Base-by-base conservation (phyloP, 1,284 basidiomycete species). In the Peniophora sp. region DNA sequence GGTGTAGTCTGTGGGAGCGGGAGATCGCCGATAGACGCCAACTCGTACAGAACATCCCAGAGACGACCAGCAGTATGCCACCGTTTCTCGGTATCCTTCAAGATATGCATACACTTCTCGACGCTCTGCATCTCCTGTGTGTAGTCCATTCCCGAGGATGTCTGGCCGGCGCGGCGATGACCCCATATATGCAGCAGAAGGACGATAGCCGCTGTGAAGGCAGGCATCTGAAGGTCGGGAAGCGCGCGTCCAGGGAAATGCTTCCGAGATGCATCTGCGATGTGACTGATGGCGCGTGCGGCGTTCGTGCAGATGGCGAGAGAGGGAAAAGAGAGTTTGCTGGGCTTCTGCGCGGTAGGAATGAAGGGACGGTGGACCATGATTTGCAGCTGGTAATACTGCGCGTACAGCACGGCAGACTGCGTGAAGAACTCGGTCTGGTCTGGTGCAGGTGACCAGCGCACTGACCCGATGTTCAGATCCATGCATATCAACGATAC, bases 121-220 rank as follows among this genome's bases (percentile, higher is more conserved):
- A 91, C 83, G 58, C 90, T 86, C 45, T 70, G 70, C 72, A 88
- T 78, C 58, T 86, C 81, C 56, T 78, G 77, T 48, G 74, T 73
- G 0, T 78, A 70, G 53, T 86, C 80, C 1, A 67, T 69, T 5
- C 38, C 19, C 38, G 38, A 17, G 8, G n/a, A 17, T 11, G 69
- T 67, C 19, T 76, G 64, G 1, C 80, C 79, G n/a, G 78, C 75
- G 48, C 77, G 73, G 60, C 79, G 82, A 16, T 79, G 81, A 14
- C 82, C 81, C 78, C 88, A 91, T 17, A 89, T 81, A 56, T 81
- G 85, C 55, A 91, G 69, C 48, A 91, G 66, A 3, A 90, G 70
- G 17, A 89, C 79, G 50, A 88, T 76, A 0, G 77, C 83, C 0
- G 83, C 73, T 0, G 81, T 82, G 62, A 85, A 87, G 1, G 79